Percentiles rank a stretch among this genome's conserved stretches.
These are phyloP conservation scores for Plasmodium billcollinsi DNA, from an alignment of 169 alveolate genomes.

Conservation along the genomic window DNA sequence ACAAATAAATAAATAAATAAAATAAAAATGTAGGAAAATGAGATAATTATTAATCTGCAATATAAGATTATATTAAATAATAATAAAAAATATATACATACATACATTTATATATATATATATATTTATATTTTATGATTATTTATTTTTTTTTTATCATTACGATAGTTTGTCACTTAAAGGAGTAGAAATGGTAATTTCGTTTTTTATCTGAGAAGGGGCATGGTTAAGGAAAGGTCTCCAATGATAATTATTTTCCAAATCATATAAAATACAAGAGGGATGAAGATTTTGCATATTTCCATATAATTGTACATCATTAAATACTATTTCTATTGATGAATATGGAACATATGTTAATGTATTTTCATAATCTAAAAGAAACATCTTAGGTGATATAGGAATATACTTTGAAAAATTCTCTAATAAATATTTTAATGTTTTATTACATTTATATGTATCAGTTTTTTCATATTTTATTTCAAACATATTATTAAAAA, in stretches of 20 bases:
- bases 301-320: slow-evolving; percentile 90
- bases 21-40: background rate
- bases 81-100: no score
- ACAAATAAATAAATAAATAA: background rate
- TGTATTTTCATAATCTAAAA: slow-evolving; percentile 82
- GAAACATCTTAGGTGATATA: slow-evolving; percentile 78
- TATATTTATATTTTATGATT: background rate
- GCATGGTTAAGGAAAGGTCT: slow-evolving; percentile 85
- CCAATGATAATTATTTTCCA: slow-evolving; percentile 86
- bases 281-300: slow-evolving; percentile 91
- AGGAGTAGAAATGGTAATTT: slow-evolving; percentile 75
- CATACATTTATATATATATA: background rate
- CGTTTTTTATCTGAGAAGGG: slow-evolving; percentile 55
- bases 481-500: slow-evolving; percentile 62
- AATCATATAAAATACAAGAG: slow-evolving; percentile 88
- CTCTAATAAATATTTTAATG: slow-evolving; percentile 76
- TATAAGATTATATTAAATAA: no score
- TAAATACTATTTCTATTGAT: slow-evolving; percentile 88
- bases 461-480: slow-evolving; percentile 77
- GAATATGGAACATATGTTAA: slow-evolving; percentile 87
- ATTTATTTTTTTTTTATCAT: slow-evolving; percentile 6
- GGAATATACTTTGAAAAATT: slow-evolving; percentile 80
- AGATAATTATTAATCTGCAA: no score
- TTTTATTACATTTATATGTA: slow-evolving; percentile 57
- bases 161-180: slow-evolving; percentile 65